Conservation (phyloP, 176 grass and related monocot genomes). For the Rhynchospora pubera region DNA sequence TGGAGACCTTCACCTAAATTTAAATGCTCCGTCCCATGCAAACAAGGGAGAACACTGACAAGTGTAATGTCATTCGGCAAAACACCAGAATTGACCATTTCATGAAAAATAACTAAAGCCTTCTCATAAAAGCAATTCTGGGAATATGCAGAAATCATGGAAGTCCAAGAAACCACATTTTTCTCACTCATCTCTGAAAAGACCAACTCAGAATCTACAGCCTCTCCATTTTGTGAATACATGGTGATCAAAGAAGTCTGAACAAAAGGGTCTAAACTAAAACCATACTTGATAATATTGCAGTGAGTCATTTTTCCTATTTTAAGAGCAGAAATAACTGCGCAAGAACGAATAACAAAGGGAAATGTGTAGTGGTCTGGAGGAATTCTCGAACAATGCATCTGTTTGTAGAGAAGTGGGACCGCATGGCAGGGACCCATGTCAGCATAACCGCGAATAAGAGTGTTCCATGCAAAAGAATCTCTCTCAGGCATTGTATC, state of each 20-base stretch:
- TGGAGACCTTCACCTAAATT: slow-evolving; percentile 41
- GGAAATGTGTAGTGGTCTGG: slow-evolving; percentile 76
- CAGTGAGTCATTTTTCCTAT: slow-evolving; percentile 57
- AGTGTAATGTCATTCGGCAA: slow-evolving; percentile 66
- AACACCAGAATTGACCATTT: slow-evolving; percentile 35
- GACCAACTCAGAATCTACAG: slow-evolving; percentile 40
- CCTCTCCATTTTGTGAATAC: slow-evolving; percentile 61
- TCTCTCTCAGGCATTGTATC: slow-evolving; percentile 42
- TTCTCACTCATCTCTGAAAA: slow-evolving; percentile 46
- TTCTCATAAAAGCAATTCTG: slow-evolving; percentile 53
- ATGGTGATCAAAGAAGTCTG: slow-evolving; percentile 49
- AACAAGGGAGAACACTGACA: slow-evolving; percentile 70
- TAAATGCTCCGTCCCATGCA: slow-evolving; percentile 38
- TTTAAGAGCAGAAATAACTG: slow-evolving; percentile 17
- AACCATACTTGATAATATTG: slow-evolving; percentile 46
- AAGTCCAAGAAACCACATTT: slow-evolving; percentile 67
- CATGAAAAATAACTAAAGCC: slow-evolving; percentile 42
- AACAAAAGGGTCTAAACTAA: slow-evolving; percentile 30
- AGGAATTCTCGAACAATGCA: slow-evolving; percentile 42
- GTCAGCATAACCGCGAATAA: slow-evolving; percentile 47
- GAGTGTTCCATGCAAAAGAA: slow-evolving; percentile 73
- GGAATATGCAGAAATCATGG: slow-evolving; percentile 71
- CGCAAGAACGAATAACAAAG: slow-evolving; percentile 60
- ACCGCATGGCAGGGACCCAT: slow-evolving; percentile 29
- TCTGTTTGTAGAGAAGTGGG: slow-evolving; percentile 48